A percentile compares a stretch with the other conserved stretches of the same genome.
These are phyloP conservation scores for Hericium coralloides DNA, from an alignment of 768 basidiomycete species.

Conservation along the genomic window DNA sequence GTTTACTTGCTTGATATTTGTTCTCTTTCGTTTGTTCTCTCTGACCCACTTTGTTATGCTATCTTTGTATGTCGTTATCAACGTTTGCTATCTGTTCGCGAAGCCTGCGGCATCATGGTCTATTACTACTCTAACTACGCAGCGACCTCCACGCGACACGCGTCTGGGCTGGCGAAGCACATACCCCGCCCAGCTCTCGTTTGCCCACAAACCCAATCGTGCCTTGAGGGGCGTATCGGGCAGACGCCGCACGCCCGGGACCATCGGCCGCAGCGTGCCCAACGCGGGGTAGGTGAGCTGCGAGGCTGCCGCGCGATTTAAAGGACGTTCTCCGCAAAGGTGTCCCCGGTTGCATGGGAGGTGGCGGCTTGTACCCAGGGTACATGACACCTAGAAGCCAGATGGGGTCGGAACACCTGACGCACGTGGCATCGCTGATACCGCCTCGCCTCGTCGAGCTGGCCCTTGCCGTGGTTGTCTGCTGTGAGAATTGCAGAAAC, in stretches of 20 bases:
- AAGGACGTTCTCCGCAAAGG: slow-evolving; percentile 28
- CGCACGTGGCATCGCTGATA: slow-evolving; percentile 80
- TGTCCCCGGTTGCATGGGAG: slow-evolving; percentile 9
- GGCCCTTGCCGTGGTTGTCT: slow-evolving; percentile 65
- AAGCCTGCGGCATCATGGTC: slow-evolving; percentile 19
- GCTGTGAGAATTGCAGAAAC: slow-evolving; percentile 50
- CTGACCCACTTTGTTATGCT: no score
- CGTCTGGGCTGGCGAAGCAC: background rate
- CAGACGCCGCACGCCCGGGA: slow-evolving; percentile 10
- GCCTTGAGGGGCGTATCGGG: slow-evolving; percentile 11
- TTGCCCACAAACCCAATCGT: slow-evolving; percentile 2
- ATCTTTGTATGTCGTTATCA: no score
- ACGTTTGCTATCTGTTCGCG: slow-evolving; percentile 23
- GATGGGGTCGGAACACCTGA: slow-evolving; percentile 74
- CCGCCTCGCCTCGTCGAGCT: slow-evolving; percentile 76
- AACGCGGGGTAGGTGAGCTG: slow-evolving; percentile 5
- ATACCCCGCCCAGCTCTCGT: background rate
- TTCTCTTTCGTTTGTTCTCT: no score
- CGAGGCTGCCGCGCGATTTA: slow-evolving; percentile 25
- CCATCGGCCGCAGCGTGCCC: slow-evolving; percentile 8
- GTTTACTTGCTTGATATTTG: no score
- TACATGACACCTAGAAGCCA: slow-evolving; percentile 87
- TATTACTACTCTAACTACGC: slow-evolving; percentile 9
- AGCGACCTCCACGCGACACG: background rate
- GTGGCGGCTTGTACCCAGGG: slow-evolving; percentile 53